Conservation (phyloP, 2,329 filamentous ascomycete genomes). For the Talaromyces piceae region DNA sequence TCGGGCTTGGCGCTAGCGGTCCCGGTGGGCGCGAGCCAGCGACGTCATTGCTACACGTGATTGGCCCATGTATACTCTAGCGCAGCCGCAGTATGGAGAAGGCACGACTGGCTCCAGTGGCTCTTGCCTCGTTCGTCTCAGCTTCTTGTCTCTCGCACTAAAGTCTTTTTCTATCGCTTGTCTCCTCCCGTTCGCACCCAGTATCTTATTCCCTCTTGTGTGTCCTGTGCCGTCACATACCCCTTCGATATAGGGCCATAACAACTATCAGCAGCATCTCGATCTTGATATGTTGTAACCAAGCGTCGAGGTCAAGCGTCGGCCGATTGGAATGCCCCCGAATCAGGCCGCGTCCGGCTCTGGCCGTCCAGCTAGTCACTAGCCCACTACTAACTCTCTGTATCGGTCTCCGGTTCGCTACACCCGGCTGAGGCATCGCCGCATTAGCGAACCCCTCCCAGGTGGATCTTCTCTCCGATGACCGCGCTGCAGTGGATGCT, state of each 20-base stretch:
- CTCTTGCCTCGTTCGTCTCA: background rate
- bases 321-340: too few relatives aligned
- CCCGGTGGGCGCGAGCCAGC: conserved; percentile 4
- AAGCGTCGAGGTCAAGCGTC: too few relatives aligned
- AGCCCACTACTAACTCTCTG: background rate
- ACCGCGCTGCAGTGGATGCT: background rate
- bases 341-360: background rate
- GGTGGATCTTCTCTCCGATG: background rate
- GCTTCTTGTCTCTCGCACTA: background rate
- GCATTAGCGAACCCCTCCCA: background rate
- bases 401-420: background rate
- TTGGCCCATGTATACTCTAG: background rate
- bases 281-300: too few relatives aligned
- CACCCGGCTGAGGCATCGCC: background rate
- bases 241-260: too few relatives aligned
- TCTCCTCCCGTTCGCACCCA: too few relatives aligned
- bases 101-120: too few relatives aligned
- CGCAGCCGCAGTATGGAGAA: background rate
- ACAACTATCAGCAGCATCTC: too few relatives aligned
- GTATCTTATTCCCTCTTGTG: too few relatives aligned
- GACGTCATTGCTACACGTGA: conserved; percentile 2
- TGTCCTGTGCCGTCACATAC: too few relatives aligned
- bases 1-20: background rate
- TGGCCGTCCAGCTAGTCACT: background rate
- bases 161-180: background rate